phyloP scores from a whole-genome alignment of 129 eudicot species.

The Ambrosia trifida region DNA sequence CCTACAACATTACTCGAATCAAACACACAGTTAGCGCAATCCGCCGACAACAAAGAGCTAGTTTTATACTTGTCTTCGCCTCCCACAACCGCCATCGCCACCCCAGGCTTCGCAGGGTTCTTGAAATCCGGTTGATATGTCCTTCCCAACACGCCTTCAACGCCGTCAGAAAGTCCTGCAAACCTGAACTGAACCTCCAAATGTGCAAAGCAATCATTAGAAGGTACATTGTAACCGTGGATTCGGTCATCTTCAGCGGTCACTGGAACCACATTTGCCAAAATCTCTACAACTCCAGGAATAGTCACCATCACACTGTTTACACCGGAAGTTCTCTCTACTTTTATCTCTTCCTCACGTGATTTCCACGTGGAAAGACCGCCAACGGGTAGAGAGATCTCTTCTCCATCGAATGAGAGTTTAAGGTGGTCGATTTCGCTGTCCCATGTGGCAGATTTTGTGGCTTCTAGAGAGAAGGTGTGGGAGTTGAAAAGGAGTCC shows the following conservation, averaged over 20 bases:
- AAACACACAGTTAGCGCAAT: slow-evolving; percentile 45
- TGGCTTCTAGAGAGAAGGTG: slow-evolving; percentile 61
- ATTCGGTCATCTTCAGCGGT: slow-evolving; percentile 51
- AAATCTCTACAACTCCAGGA: slow-evolving; percentile 42
- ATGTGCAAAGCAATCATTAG: slow-evolving; percentile 54
- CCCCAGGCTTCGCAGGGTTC: slow-evolving; percentile 57
- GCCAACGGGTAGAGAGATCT: slow-evolving; percentile 25
- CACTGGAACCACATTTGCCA: slow-evolving; percentile 52
- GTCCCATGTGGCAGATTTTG: slow-evolving; percentile 54
- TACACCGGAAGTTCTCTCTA: slow-evolving; percentile 46
- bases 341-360: slow-evolving; percentile 27
- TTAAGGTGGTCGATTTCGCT: slow-evolving; percentile 46
- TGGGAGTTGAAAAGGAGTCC: slow-evolving; percentile 58
- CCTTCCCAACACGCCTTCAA: slow-evolving; percentile 60
- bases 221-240: slow-evolving; percentile 51
- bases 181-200: slow-evolving; percentile 58
- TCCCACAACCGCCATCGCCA: slow-evolving; percentile 70
- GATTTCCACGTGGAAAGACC: slow-evolving; percentile 49
- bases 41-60: slow-evolving; percentile 43
- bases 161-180: slow-evolving; percentile 39
- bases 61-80: slow-evolving; percentile 64
- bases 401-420: slow-evolving; percentile 42
- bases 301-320: slow-evolving; percentile 48
- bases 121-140: slow-evolving; percentile 55
- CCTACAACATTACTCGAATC: slow-evolving; percentile 24